Base-by-base conservation (phyloP, 768 basidiomycete genomes). In the Leucocoprinus birnbaumii region DNA sequence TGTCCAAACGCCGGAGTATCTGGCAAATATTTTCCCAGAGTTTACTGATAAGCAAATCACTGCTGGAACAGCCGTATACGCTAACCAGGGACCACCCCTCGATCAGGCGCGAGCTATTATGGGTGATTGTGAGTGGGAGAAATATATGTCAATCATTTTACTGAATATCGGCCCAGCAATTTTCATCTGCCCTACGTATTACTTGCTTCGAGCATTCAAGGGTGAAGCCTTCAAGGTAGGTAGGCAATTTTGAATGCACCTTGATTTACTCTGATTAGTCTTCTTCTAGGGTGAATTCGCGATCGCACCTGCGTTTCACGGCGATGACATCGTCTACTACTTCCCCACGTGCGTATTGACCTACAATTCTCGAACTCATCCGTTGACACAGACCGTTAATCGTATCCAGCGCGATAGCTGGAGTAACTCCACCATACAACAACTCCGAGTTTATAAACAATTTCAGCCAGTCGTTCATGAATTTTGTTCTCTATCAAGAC, bases 161-260 rank as follows among this genome's bases (percentile, higher is more conserved):
- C 31, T 49, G 11, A 25, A 13, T n/a, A 49, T 21, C 35, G n/a
- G 48, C 26, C 11, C 49, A 72, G 77, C 76, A 10, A 76, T 78
- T 45, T 74, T 79, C 50, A 66, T 71, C 24, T 80, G 77, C 53
- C 77, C 78, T 0, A 73, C 74, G 0, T 78, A 77, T 55, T 72
- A 58, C 48, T 40, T 76, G 16, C 51, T 75, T 40, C 56, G 57
- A 10, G 70, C 71, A 11, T 72, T 74, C 53, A 49, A 50, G 13
- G 61, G 57, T 4, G 58, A 58, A 2, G 58, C 65, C 7, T 74
- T 65, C 62, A 76, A 76, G 65, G 74, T 69, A 37, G 54, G 57
- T 40, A 16, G 13, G 0, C 35, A 14, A 40, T 34, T 40, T 31
- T 19, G 78, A 80, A 48, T 14, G 73, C 60, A n/a, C 6, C 11